phyloP scores from a whole-genome alignment of 805 yeast species.

The Lachancea nothofagi region DNA sequence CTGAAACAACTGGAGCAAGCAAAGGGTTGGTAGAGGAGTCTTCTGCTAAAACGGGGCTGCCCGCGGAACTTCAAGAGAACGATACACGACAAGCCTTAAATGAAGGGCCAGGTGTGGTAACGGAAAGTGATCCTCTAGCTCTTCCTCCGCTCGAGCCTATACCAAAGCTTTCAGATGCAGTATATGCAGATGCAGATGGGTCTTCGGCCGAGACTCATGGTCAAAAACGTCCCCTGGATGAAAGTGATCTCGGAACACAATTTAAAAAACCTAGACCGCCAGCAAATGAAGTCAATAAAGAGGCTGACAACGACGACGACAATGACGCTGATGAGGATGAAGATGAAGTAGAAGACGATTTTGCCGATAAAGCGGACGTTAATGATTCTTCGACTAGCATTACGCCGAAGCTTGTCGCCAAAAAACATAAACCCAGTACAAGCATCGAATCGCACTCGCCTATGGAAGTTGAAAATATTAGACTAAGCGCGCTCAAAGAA shows the following conservation, averaged over 20 bases:
- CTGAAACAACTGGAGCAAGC: not conserved
- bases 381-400: conserved; percentile 10
- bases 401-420: not conserved
- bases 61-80: conserved; percentile 9
- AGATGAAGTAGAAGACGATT: conserved; percentile 9
- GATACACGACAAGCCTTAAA: not conserved
- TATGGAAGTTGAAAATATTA: conserved; percentile 26
- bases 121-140: too few relatives aligned
- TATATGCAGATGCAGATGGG: too few relatives aligned
- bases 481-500: conserved; percentile 42
- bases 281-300: conserved; percentile 6
- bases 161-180: too few relatives aligned
- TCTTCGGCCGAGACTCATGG: not conserved
- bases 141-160: too few relatives aligned
- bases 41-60: conserved; percentile 11
- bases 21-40: not conserved
- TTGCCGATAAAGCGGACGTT: conserved; percentile 10
- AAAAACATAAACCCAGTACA: conserved; percentile 1
- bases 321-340: conserved; percentile 12
- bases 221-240: conserved; percentile 1
- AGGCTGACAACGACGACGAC: conserved; percentile 10
- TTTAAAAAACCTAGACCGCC: conserved; percentile 11
- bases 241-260: not conserved
- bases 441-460: conserved; percentile 13
- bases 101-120: conserved; percentile 7